A percentile compares a stretch with the other conserved stretches of the same genome.
Evolutionary conservation across 164 flowering plant genomes (phyloP).

Genomic region (Chimonanthus salicifolius): DNA sequence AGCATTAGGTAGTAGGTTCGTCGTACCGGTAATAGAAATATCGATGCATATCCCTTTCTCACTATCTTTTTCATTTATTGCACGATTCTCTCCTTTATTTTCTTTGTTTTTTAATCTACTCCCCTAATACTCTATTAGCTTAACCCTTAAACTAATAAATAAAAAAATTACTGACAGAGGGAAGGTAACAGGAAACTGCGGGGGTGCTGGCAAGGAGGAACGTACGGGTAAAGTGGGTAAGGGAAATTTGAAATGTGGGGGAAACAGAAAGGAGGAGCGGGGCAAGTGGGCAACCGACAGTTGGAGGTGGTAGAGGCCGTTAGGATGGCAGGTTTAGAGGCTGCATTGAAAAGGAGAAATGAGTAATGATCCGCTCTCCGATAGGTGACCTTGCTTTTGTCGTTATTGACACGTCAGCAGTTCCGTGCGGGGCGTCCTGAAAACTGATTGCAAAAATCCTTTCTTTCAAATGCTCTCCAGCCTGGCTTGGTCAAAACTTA

Average conservation of each 20-base stretch:
- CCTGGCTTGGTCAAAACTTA: slow-evolving; percentile 22
- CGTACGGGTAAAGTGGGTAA: background rate
- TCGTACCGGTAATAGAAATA: slow-evolving; percentile 32
- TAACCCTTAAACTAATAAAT: no score
- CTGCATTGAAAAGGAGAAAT: slow-evolving; percentile 40
- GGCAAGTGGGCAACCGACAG: slow-evolving; percentile 17
- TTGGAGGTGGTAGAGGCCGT: slow-evolving; percentile 30
- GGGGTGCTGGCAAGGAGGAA: slow-evolving; percentile 12
- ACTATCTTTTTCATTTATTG: slow-evolving; percentile 8
- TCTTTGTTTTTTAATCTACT: no score
- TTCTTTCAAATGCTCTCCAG: slow-evolving; percentile 19
- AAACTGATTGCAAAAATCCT: background rate
- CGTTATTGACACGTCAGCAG: slow-evolving; percentile 53
- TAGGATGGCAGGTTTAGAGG: slow-evolving; percentile 48
- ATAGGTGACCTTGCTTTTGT: slow-evolving; percentile 51
- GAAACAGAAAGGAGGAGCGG: background rate
- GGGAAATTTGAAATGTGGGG: background rate
- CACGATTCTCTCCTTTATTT: no score
- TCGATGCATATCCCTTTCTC: slow-evolving; percentile 23
- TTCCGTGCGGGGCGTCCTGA: slow-evolving; percentile 17
- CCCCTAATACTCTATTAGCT: background rate
- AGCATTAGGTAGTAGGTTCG: slow-evolving; percentile 32
- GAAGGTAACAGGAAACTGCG: no score
- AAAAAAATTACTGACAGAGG: background rate
- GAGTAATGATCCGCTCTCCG: slow-evolving; percentile 53